phyloP scores from a whole-genome alignment of 305 asterid species.

The Fraxinus latifolia region DNA sequence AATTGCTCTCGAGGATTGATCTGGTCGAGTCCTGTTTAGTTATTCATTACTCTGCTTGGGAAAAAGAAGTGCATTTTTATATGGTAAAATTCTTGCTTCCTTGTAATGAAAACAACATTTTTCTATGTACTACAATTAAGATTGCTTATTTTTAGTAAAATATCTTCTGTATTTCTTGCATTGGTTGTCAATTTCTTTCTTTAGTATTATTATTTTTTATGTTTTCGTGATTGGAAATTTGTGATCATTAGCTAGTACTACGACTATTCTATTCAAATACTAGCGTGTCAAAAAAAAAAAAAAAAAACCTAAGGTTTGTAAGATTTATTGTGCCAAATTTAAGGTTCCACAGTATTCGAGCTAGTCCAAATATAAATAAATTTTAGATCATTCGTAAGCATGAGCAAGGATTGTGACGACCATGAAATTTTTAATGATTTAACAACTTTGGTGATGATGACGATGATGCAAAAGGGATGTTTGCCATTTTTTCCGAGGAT shows the following conservation, averaged over 20 bases:
- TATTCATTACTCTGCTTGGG: neutral
- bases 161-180: too few species aligned
- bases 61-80: neutral
- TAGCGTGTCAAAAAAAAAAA: neutral
- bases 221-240: neutral
- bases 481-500: neutral
- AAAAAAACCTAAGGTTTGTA: neutral
- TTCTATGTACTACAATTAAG: neutral
- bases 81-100: neutral
- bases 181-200: too few species aligned
- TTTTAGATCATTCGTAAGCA: neutral
- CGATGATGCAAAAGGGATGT: neutral
- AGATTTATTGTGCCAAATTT: neutral
- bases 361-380: neutral
- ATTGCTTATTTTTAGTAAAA: neutral
- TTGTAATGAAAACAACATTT: neutral
- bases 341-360: neutral
- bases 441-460: neutral
- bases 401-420: neutral
- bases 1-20: neutral
- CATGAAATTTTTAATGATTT: too few species aligned
- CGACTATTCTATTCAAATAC: neutral
- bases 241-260: neutral
- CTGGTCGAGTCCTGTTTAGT: neutral
- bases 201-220: too few species aligned